These are phyloP conservation scores for Yamadazyma mexicana DNA, from an alignment of 1,139 yeast genomes.

Conservation along the genomic window DNA sequence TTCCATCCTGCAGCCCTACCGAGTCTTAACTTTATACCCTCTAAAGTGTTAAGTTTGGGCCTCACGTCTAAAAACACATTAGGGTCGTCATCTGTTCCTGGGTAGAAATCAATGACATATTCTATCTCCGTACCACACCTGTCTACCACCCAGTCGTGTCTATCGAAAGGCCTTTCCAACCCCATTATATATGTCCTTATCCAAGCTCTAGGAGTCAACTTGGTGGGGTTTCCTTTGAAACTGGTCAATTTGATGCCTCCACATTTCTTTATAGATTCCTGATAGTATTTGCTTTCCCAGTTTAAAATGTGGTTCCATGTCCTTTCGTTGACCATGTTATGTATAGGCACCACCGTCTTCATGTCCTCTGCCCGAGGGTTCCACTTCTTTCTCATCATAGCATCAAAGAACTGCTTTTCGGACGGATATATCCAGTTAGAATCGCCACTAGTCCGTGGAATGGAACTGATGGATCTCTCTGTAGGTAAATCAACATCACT, in stretches of 20 bases:
- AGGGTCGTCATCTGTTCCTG: slow-evolving; percentile 53
- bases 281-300: slow-evolving; percentile 75
- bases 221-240: slow-evolving; percentile 85
- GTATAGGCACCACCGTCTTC: slow-evolving; percentile 91
- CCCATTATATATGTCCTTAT: slow-evolving; percentile 63
- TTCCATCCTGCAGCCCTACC: slow-evolving; percentile 53
- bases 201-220: slow-evolving; percentile 88
- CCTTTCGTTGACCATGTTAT: slow-evolving; percentile 88
- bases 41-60: slow-evolving; percentile 80
- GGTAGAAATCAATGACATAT: slow-evolving; percentile 92
- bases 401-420: slow-evolving; percentile 90
- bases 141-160: slow-evolving; percentile 95
- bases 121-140: slow-evolving; percentile 83
- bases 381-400: slow-evolving; percentile 91
- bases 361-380: slow-evolving; percentile 79
- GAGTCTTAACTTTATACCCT: slow-evolving; percentile 74
- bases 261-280: slow-evolving; percentile 51
- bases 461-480: slow-evolving; percentile 77
- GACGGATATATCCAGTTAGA: slow-evolving; percentile 93
- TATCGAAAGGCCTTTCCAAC: slow-evolving; percentile 79
- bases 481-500: slow-evolving; percentile 47
- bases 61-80: slow-evolving; percentile 84
- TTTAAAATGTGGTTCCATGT: slow-evolving; percentile 83
- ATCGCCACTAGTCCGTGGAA: slow-evolving; percentile 70
- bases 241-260: slow-evolving; percentile 85